Evolutionary conservation across 108 stramenopile species (phyloP), one percentile per base, ranked within the genome.

Genomic region (Pelagomonas calceolata): DNA sequence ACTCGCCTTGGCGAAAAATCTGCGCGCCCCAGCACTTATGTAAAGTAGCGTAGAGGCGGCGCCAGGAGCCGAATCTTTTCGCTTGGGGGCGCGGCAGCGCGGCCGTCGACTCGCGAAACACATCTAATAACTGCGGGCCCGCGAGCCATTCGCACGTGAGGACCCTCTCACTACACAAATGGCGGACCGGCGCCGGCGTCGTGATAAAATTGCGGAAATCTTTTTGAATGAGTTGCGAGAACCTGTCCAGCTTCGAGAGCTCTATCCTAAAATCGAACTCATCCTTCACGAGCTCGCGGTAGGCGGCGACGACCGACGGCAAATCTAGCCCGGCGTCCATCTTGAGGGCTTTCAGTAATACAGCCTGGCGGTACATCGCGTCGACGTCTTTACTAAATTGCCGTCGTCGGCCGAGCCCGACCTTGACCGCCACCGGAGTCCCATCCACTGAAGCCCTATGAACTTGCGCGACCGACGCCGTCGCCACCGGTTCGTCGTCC

Each of bases 391-490:
- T 91, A 79, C 90, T 81, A 34, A 98, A 74, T 75, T 93, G 94
- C 0, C 83, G 83, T 76, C 95, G 95, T 64, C 94, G 92, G 4
- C 82, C 82, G 3, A 94, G 94, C 68, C 94, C 94, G 51, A 96
- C 86, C 80, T 98, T 98, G 70, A 96, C 91, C 5, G 95, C 97
- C 35, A 98, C 95, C 68, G 89, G 89, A 37, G 77, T 72, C 12
- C 85, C 86, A 7, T 93, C 94, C 64, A 90, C 76, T 3, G 84
- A 79, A 18, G 95, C 97, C 30, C 91, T 73, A 80, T 98, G 97
- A 0, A 95, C 95, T 75, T 94, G 93, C 1, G 95, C 97, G 34
- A 97, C 91, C 69, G 84, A 85, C 26, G 95, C 95, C n/a, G 87
- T 86, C 0, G 91, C 95, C 63, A 90, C 82, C 34, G 94, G 94